phyloP scores from a whole-genome alignment of 352 stramenopile genomes.

The Elongisporangium undulatum region DNA sequence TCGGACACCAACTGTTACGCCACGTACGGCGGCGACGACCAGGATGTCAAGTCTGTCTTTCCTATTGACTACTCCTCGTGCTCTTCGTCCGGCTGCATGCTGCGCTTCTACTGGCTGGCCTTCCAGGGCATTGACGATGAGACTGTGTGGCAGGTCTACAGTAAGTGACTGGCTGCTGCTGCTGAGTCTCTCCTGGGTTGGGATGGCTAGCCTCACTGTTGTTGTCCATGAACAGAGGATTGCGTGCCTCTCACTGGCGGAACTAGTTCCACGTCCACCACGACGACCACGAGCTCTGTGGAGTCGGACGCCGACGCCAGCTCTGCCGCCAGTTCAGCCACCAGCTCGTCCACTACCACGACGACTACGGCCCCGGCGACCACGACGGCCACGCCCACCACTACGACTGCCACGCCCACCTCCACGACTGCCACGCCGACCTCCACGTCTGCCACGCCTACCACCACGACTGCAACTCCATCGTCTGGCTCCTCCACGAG shows the following conservation, averaged over 20 bases:
- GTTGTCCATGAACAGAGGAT: slow-evolving; percentile 17
- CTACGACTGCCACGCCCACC: not conserved
- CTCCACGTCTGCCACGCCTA: too few species aligned
- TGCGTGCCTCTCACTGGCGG: slow-evolving; percentile 25
- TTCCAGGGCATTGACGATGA: slow-evolving; percentile 30
- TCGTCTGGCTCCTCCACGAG: not conserved
- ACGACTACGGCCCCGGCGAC: too few species aligned
- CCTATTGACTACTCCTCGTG: slow-evolving; percentile 35
- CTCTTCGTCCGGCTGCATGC: slow-evolving; percentile 19
- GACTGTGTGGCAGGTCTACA: slow-evolving; percentile 40
- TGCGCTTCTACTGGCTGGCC: slow-evolving; percentile 40
- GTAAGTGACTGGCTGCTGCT: slow-evolving; percentile 11
- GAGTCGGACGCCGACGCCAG: too few species aligned
- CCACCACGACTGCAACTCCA: too few species aligned
- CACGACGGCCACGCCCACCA: too few species aligned
- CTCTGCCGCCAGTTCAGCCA: too few species aligned
- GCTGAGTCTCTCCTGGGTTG: not conserved
- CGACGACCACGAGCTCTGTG: not conserved
- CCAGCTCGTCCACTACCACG: too few species aligned
- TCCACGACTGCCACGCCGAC: not conserved
- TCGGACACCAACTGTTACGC: slow-evolving; percentile 25
- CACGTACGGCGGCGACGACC: slow-evolving; percentile 26
- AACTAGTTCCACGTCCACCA: slow-evolving; percentile 8
- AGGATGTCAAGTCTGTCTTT: slow-evolving; percentile 35
- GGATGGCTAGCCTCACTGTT: slow-evolving; percentile 1